Conservation (phyloP, 768 basidiomycete genomes). For the Kwoniella botswanensis region DNA sequence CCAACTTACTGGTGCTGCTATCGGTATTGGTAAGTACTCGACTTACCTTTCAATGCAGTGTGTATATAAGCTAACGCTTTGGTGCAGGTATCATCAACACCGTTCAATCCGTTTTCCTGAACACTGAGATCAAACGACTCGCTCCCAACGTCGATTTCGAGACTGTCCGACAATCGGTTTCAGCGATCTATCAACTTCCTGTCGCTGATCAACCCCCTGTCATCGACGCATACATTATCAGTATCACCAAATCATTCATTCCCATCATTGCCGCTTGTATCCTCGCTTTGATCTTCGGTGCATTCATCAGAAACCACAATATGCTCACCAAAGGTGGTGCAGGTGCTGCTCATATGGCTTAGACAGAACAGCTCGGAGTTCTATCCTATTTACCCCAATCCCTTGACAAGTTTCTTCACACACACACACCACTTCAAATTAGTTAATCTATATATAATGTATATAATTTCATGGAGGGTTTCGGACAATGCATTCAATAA, state of each 20-base stretch:
- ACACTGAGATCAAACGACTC: constrained; percentile 33
- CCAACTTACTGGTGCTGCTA: constrained; percentile 49
- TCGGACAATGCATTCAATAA: neutral
- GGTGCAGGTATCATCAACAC: constrained; percentile 46
- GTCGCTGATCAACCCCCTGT: constrained; percentile 34
- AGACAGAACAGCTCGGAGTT: neutral
- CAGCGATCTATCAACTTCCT: constrained; percentile 39
- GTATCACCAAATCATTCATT: constrained; percentile 46
- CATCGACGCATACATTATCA: constrained; percentile 51
- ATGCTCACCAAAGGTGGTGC: constrained; percentile 41
- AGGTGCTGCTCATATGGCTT: constrained; percentile 34
- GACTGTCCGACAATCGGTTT: constrained; percentile 39
- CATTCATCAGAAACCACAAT: constrained; percentile 48
- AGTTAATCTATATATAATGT: neutral
- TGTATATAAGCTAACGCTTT: neutral
- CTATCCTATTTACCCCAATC: neutral
- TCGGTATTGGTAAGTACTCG: constrained; percentile 38
- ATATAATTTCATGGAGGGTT: neutral
- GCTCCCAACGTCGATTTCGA: constrained; percentile 47
- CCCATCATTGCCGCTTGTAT: constrained; percentile 45
- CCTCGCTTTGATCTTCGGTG: constrained; percentile 33
- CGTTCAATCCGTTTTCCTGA: constrained; percentile 46
- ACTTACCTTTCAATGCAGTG: neutral
- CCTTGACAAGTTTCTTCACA: no score
- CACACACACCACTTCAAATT: no score